Percentiles rank a stretch among this genome's conserved stretches.
phyloP scores from a whole-genome alignment of 306 rosid species.

The Psophocarpus tetragonolobus region DNA sequence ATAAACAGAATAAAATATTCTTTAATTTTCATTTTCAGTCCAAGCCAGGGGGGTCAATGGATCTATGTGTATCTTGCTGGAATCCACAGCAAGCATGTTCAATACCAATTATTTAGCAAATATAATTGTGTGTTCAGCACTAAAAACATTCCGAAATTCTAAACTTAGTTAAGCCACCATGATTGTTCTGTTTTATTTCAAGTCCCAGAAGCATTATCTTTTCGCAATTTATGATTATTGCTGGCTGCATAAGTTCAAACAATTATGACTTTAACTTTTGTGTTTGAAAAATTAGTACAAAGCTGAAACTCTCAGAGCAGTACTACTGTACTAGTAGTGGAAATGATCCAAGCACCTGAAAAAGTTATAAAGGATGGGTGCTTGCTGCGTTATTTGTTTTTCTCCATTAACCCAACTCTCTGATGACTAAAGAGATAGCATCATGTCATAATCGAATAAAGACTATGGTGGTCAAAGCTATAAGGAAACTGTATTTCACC shows the following conservation, averaged over 20 bases:
- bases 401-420: neutral
- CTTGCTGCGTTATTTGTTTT: neutral
- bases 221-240: neutral
- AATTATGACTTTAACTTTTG: neutral
- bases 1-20: neutral
- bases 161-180: neutral
- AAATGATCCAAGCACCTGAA: conserved; percentile 10
- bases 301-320: neutral
- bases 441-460: conserved; percentile 2
- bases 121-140: neutral
- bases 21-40: neutral
- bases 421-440: neutral
- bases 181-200: neutral
- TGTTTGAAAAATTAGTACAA: neutral
- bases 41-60: neutral
- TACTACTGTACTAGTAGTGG: too few relatives aligned
- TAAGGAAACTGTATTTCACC: neutral
- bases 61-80: neutral
- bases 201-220: neutral
- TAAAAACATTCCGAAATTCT: neutral
- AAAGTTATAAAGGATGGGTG: neutral
- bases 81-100: conserved; percentile 9
- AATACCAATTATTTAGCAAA: conserved; percentile 7
- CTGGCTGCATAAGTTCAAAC: conserved; percentile 7
- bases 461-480: neutral